phyloP scores from a whole-genome alignment of 208 protist species.

The Crithidia mellificae region DNA sequence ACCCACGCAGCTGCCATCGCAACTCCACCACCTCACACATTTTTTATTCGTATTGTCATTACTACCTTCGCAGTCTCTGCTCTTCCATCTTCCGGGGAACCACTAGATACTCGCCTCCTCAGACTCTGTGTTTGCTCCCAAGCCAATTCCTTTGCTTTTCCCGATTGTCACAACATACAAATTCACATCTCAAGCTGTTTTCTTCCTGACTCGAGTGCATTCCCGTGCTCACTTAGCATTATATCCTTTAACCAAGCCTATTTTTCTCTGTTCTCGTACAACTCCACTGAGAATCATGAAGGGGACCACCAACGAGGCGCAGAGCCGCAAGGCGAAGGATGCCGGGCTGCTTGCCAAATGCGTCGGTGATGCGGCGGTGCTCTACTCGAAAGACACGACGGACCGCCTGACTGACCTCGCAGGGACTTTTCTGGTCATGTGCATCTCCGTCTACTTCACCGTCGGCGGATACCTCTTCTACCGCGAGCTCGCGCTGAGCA shows the following conservation, averaged over 20 bases:
- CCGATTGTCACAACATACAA: too few relatives aligned
- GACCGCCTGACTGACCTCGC: constrained; percentile 68
- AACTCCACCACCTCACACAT: background rate
- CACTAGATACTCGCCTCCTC: too few relatives aligned
- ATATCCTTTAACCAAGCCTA: too few relatives aligned
- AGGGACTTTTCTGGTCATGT: constrained; percentile 68
- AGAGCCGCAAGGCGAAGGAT: constrained; percentile 1
- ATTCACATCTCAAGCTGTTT: background rate
- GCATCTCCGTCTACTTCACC: constrained; percentile 82
- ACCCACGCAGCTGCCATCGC: constrained; percentile 1
- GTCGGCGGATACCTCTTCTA: constrained; percentile 74
- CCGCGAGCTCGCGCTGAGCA: constrained; percentile 40
- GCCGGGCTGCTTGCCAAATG: constrained; percentile 39
- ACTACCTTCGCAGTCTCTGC: background rate
- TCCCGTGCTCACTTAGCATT: too few relatives aligned
- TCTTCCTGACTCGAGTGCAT: background rate
- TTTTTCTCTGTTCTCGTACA: background rate
- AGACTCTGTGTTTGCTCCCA: too few relatives aligned
- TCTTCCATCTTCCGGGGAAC: too few relatives aligned
- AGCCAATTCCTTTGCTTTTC: background rate
- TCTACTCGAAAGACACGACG: constrained; percentile 64
- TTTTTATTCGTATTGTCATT: constrained; percentile 20
- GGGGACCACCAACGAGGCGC: background rate
- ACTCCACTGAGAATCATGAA: background rate
- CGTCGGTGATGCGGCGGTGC: constrained; percentile 59